Conservation (phyloP, 352 stramenopile genomes). For the Globisporangium sylvaticum region DNA sequence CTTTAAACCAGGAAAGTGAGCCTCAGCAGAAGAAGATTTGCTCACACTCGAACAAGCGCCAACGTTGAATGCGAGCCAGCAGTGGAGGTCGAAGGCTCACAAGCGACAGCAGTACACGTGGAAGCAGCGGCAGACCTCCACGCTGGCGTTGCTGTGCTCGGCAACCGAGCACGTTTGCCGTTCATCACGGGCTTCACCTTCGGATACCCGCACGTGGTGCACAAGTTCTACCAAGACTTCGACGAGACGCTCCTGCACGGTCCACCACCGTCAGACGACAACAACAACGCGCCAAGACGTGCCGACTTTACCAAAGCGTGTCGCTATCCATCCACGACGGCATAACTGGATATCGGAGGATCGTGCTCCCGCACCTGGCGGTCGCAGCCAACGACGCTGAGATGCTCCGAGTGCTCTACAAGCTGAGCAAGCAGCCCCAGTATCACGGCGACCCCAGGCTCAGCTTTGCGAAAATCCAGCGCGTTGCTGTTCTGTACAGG, state of each 20-base stretch:
- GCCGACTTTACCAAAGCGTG: too few species aligned
- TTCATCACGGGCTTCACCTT: not conserved
- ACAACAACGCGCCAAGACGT: too few species aligned
- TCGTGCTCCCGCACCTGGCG: conserved; percentile 5
- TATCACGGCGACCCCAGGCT: not conserved
- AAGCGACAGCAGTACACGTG: too few species aligned
- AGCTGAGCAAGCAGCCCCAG: not conserved
- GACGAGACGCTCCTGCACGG: not conserved
- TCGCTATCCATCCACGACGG: too few species aligned
- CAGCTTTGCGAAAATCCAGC: not conserved
- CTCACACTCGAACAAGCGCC: too few species aligned
- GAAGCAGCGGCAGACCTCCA: too few species aligned
- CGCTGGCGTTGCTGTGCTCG: too few species aligned
- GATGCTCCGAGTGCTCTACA: not conserved
- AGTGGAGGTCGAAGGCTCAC: too few species aligned
- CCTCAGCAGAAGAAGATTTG: too few species aligned
- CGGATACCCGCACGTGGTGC: not conserved
- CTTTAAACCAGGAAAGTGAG: too few species aligned
- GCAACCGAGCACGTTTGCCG: not conserved
- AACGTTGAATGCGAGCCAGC: too few species aligned
- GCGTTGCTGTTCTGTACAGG: not conserved
- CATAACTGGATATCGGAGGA: not conserved
- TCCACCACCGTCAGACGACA: not conserved
- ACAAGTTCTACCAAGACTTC: not conserved
- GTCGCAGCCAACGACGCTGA: conserved; percentile 4